Evolutionary conservation across 306 rosid genomes (phyloP), one percentile per base, ranked within the genome.

Genomic region (Quercus alba): DNA sequence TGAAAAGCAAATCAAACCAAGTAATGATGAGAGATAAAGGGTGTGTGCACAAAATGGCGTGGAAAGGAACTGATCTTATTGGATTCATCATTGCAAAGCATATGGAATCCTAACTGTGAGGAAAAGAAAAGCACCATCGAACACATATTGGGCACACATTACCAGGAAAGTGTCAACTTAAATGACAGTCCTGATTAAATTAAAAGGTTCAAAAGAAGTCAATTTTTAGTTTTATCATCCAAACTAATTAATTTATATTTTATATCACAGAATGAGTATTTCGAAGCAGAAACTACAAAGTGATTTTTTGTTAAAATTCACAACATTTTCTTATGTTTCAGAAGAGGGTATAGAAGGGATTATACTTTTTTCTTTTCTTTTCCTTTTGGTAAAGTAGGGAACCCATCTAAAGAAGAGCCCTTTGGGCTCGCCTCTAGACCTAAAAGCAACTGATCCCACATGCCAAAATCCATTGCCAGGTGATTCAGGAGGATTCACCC

Each of bases 1-100:
- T 94, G 97, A 70, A 83, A 84, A 56, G 49, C 31, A 7, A 80
- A 31, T 74, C 58, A 83, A 46, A 73, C 61, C 51, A 82, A 74
- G 52, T 81, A 78, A 56, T 74, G 54, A 73, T 66, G 44, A 78
- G 63, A 70, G 44, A 58, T 57, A 61, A 77, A 77, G 63, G 71
- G 58, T 35, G 23, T 57, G 72, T 10, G 41, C 19, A 61, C 7
- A 28, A 38, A 41, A 67, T 51, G 41, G 17, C 5, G 38, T 25
- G 58, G 26, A 21, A 52, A 69, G 56, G 63, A 75, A 69, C 55
- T 8, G 19, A 30, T 69, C 58, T 20, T 57, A 51, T 76, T 15
- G 62, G 58, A 73, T 10, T 68, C 25, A 35, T 68, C 51, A 9
- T 33, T 54, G 49, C 35, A 30, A 73, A 51, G 57, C 18, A 41